Evolutionary conservation across 2,329 filamentous ascomycete species (phyloP).

Genomic region (Diaporthe ampelina): DNA sequence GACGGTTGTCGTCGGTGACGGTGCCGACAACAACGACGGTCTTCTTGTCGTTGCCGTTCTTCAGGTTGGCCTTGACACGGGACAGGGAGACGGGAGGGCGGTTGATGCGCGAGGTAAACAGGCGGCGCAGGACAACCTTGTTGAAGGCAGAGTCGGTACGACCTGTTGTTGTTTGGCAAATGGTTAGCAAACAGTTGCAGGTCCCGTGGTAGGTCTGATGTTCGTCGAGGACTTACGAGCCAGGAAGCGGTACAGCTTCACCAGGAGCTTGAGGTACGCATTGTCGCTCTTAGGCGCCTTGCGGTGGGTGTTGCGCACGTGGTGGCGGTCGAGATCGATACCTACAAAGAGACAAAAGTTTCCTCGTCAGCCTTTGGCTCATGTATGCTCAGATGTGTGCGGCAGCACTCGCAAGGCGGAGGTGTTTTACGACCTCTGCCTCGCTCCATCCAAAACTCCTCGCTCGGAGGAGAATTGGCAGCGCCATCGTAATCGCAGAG

Average conservation of each 20-base stretch:
- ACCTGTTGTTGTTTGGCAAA: conserved; percentile 64
- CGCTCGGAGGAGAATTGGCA: conserved; percentile 36
- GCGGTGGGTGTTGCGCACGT: conserved; percentile 82
- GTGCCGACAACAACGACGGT: conserved; percentile 95
- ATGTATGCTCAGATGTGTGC: conserved; percentile 71
- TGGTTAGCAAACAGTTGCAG: not conserved
- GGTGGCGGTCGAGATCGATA: conserved; percentile 80
- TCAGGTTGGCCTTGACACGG: conserved; percentile 82
- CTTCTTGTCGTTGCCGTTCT: conserved; percentile 77
- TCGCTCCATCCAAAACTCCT: conserved; percentile 36
- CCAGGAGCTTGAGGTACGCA: conserved; percentile 95
- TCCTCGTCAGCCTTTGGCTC: conserved; percentile 71
- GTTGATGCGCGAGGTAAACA: conserved; percentile 99
- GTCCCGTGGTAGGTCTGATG: not conserved
- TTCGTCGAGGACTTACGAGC: conserved; percentile 76
- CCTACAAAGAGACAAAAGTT: conserved; percentile 66
- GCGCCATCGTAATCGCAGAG: conserved; percentile 42
- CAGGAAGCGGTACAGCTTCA: conserved; percentile 98
- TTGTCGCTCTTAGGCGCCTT: conserved; percentile 97
- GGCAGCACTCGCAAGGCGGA: conserved; percentile 47
- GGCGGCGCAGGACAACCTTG: conserved; percentile 96
- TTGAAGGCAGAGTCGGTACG: conserved; percentile 98
- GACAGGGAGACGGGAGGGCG: conserved; percentile 94
- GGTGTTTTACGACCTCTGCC: conserved; percentile 33
- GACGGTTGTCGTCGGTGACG: conserved; percentile 97